Evolutionary conservation across 306 rosid species (phyloP).

Genomic region (Hippophae gyantsensis): DNA sequence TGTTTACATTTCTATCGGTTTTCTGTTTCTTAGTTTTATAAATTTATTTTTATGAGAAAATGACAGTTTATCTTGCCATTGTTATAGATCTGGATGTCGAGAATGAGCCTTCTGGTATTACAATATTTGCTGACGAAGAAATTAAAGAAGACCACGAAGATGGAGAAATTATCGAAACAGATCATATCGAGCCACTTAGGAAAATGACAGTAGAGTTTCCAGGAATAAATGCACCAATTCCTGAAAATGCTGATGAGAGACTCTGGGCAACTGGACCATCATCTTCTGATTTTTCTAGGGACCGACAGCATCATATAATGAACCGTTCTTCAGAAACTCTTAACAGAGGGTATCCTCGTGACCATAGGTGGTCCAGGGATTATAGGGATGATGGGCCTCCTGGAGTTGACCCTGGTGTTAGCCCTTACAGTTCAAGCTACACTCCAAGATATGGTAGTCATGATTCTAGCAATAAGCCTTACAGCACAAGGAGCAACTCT

Average conservation of each 20-base stretch:
- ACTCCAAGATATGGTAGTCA: slow-evolving; percentile 50
- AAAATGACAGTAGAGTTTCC: slow-evolving; percentile 71
- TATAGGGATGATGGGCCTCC: slow-evolving; percentile 68
- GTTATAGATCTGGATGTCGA: slow-evolving; percentile 56
- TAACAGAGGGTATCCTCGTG: slow-evolving; percentile 50
- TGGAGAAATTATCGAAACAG: slow-evolving; percentile 69
- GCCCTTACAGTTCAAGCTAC: slow-evolving; percentile 38
- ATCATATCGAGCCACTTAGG: slow-evolving; percentile 29
- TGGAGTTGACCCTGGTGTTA: slow-evolving; percentile 54
- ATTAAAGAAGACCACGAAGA: slow-evolving; percentile 65
- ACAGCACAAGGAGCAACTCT: slow-evolving; percentile 12
- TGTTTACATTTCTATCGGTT: neutral
- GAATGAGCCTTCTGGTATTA: slow-evolving; percentile 90
- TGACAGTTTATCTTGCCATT: slow-evolving; percentile 17
- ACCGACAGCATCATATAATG: slow-evolving; percentile 35
- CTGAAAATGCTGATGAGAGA: slow-evolving; percentile 65
- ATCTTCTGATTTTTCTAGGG: slow-evolving; percentile 39
- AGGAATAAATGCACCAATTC: slow-evolving; percentile 85
- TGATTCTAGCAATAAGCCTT: slow-evolving; percentile 24
- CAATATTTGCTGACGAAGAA: slow-evolving; percentile 54
- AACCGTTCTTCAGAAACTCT: slow-evolving; percentile 33
- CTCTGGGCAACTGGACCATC: slow-evolving; percentile 53
- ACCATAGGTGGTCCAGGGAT: slow-evolving; percentile 49
- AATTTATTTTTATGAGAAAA: neutral
- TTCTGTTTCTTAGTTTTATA: slow-evolving; percentile 5